A percentile compares a stretch with the other conserved stretches of the same genome.
Evolutionary conservation across 2,329 filamentous ascomycete genomes (phyloP).

Genomic region (Epichloe sibirici): DNA sequence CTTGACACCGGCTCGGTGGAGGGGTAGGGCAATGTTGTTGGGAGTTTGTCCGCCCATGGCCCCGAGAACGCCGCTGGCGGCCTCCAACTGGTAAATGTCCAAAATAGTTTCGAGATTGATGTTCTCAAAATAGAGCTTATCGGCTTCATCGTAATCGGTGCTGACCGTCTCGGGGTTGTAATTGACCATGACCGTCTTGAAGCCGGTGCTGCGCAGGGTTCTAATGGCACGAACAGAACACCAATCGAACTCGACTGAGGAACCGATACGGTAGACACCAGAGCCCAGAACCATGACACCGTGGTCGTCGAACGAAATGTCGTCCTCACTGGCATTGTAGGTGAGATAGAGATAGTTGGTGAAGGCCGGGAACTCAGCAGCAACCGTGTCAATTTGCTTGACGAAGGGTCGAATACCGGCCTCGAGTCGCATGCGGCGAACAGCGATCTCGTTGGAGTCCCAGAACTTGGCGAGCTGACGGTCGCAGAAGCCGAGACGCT

Average conservation of each 20-base stretch:
- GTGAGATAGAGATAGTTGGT: constrained; percentile 97
- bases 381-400: constrained; percentile 98
- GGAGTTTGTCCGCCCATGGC: constrained; percentile 97
- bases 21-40: constrained; percentile 89
- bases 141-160: constrained; percentile 91
- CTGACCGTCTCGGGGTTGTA: constrained; percentile 83
- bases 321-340: constrained; percentile 82
- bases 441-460: constrained; percentile 85
- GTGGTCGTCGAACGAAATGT: constrained; percentile 74
- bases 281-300: constrained; percentile 95
- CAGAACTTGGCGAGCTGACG: constrained; percentile 88
- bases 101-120: constrained; percentile 83
- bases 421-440: constrained; percentile 75
- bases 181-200: constrained; percentile 96
- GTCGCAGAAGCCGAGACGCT: constrained; percentile 90
- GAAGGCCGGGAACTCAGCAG: constrained; percentile 85
- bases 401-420: constrained; percentile 77
- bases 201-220: constrained; percentile 69
- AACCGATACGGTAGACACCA: constrained; percentile 93
- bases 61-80: constrained; percentile 71
- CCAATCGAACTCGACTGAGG: constrained; percentile 98
- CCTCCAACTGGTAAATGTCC: constrained; percentile 86
- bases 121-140: constrained; percentile 91
- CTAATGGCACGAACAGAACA: constrained; percentile 91
- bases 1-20: constrained; percentile 82